Conservation (phyloP, 73 alveolate genomes). For the Symbiodinium natans region DNA sequence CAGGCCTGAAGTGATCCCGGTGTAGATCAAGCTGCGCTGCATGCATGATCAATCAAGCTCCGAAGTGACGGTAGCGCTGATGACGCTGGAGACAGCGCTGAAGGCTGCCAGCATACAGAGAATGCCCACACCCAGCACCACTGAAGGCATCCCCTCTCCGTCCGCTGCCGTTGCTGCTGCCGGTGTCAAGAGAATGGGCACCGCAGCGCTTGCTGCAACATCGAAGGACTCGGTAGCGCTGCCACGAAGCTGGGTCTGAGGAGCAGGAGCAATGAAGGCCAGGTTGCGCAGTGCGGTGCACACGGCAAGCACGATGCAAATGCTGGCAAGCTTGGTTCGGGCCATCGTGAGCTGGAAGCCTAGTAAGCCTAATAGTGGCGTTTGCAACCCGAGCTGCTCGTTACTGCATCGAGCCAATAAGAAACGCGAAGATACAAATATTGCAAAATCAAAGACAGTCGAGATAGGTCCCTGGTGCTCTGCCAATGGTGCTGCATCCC, state of each 20-base stretch:
- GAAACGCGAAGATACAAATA: too few species aligned
- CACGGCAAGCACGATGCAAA: not conserved
- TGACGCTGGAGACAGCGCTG: conserved; percentile 86
- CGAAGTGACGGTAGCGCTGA: conserved; percentile 86
- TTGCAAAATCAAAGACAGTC: too few species aligned
- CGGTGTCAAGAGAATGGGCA: not conserved
- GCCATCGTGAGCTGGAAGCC: not conserved
- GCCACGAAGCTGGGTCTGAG: not conserved
- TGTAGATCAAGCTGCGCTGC: too few species aligned
- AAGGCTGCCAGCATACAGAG: conserved; percentile 69
- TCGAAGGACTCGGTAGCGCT: not conserved
- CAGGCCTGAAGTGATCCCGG: too few species aligned
- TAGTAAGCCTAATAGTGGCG: not conserved
- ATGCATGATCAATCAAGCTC: conserved; percentile 86
- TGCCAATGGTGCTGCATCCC: too few species aligned
- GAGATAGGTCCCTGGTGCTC: too few species aligned
- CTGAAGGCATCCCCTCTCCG: conserved; percentile 1
- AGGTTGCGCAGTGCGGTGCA: not conserved
- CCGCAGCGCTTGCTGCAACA: not conserved
- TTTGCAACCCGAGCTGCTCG: not conserved
- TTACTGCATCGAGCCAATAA: not conserved
- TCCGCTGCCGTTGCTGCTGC: not conserved
- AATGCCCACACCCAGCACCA: conserved; percentile 17
- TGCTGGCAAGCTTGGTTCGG: not conserved
- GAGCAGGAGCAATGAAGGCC: not conserved